These are phyloP conservation scores for Fusarium xyrophilum DNA, from an alignment of 2,329 filamentous ascomycete species.

Conservation along the genomic window DNA sequence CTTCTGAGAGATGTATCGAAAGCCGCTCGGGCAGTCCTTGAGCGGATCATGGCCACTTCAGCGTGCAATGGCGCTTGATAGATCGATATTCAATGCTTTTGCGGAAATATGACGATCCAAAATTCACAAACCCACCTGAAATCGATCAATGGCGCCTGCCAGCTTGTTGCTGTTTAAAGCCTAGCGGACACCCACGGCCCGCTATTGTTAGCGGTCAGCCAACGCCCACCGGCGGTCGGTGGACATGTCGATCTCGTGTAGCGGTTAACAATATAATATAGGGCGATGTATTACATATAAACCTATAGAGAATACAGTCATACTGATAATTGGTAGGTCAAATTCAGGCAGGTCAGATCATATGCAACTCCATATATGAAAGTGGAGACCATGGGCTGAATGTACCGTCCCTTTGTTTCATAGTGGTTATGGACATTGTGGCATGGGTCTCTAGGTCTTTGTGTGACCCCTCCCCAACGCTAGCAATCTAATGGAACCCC, in stretches of 20 bases:
- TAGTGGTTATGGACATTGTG: slow-evolving; percentile 19
- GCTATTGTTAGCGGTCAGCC: slow-evolving; percentile 30
- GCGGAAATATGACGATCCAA: slow-evolving; percentile 18
- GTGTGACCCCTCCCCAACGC: slow-evolving; percentile 27
- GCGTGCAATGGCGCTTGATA: slow-evolving; percentile 24
- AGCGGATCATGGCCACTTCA: slow-evolving; percentile 43
- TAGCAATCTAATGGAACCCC: slow-evolving; percentile 30
- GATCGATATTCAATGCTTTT: not conserved
- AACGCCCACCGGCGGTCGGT: slow-evolving; percentile 2
- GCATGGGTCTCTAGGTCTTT: slow-evolving; percentile 19
- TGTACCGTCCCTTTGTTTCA: slow-evolving; percentile 1
- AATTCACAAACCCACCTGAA: slow-evolving; percentile 11
- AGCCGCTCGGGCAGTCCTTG: slow-evolving; percentile 33
- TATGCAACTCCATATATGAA: not conserved
- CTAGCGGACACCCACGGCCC: slow-evolving; percentile 34
- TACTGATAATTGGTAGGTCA: not conserved
- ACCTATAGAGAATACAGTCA: too few relatives aligned
- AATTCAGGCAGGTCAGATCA: not conserved
- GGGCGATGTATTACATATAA: not conserved
- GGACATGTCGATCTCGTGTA: slow-evolving; percentile 12
- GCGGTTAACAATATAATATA: slow-evolving; percentile 15
- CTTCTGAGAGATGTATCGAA: slow-evolving; percentile 23
- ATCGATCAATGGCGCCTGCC: not conserved
- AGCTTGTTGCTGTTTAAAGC: slow-evolving; percentile 39
- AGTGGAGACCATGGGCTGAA: not conserved